Base-by-base conservation (phyloP, 345 rosid species). In the Camelina neglecta region DNA sequence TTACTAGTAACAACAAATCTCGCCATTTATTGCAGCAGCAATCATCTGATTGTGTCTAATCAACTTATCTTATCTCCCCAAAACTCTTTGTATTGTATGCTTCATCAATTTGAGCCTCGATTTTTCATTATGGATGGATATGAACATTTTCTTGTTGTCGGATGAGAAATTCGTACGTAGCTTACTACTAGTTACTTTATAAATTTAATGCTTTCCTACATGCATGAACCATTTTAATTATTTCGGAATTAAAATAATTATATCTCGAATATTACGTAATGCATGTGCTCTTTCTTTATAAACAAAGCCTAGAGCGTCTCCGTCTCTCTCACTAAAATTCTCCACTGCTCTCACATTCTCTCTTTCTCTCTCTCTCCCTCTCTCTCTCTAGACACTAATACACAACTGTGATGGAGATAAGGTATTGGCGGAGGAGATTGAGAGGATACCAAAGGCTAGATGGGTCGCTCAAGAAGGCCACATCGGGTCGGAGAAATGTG, bases 361-460 rank as follows among this genome's bases (percentile, higher is more conserved):
- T 31, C 50, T 70, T 38, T 44, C 20, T 26, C 11, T 35, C 13
- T 44, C 26, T 31, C 50, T 69, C 56, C 24, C 20, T 26, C 11
- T 35, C 13, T 44, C 26, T 53, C 12, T 2, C 29, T 57, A 47
- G 36, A 53, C 13, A 38, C 11, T 35, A 35, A 11, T 61, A 63
- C 38, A 53, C 39, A 4, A 42, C 13, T 11, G 45, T 48, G 36
- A 61, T 79, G 78, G 73, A 74, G 70, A 54, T 73, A 42, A 70
- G 81, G 33, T 85, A 73, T 80, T 89, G 86, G 88, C 66, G 72
- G 36, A 75, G 79, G 69, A 29, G 31, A 0, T 35, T 16, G 38
- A 74, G 77, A 75, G 80, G 86, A 56, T 89, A 87, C 88, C 68
- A 82, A 76, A 81, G 83, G 72, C 59, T 87, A 3, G 71, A 79